Evolutionary conservation across 2,329 filamentous ascomycete genomes (phyloP), one percentile per base, ranked within the genome.

Genomic region (Alternaria novae-zelandiae): DNA sequence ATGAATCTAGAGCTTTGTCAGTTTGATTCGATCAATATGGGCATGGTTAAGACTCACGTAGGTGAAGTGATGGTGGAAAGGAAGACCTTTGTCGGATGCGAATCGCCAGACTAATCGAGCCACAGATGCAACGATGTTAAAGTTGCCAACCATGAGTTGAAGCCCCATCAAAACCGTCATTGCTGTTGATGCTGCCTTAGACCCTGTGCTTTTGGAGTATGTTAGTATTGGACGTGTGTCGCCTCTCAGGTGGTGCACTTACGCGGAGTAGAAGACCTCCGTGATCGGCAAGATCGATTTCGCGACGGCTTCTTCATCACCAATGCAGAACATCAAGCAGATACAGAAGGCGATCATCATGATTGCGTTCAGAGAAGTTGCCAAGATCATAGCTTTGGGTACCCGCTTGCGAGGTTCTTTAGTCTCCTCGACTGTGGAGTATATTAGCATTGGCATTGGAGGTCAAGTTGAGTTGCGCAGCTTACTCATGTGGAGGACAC

Each of bases 261-360:
- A 68, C 66, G 64, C 62, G 1, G 56, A 57, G 54, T 78, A 73
- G 41, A 78, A 80, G 15, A 83, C 80, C 23, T 79, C 76, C 28
- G 83, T 79, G 11, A 69, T 46, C 3, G 68, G 66, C 21, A 67
- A 50, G 6, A 41, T 44, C 4, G 68, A 62, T 9, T 44, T 54
- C 8, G 66, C 32, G n/a, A 66, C 62, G 12, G 59, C 55, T 25
- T 66, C 66, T 1, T 82, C 61, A 20, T 81, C 75, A 6, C 80
- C 80, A 66, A 85, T 80, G 21, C 77, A 80, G 63, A 81, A 83
- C 3, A 83, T 74, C 20, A 84, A 70, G 10, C 79, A 78, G 8
- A 83, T 73, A 21, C 83, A 73, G 15, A 80, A 80, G 11, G 81
- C 66, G 79, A 83, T 53, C 74, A 67, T 55, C 80, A 82, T 13